A percentile compares a stretch with the other conserved stretches of the same genome.
These are phyloP conservation scores for Hypsizygus marmoreus DNA, from an alignment of 768 basidiomycete genomes.

Conservation along the genomic window DNA sequence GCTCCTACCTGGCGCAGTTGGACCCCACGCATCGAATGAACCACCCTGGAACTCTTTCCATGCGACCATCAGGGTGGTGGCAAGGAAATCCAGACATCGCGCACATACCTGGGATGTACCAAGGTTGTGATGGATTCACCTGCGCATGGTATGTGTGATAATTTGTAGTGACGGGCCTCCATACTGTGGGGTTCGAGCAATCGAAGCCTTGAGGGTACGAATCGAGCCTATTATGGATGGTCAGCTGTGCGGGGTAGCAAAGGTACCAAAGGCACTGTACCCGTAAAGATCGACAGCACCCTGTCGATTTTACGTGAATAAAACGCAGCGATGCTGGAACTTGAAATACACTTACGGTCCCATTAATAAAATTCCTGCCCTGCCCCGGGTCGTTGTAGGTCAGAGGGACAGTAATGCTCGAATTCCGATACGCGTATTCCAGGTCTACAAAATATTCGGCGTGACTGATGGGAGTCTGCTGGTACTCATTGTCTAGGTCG, in stretches of 20 bases:
- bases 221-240: slow-evolving; percentile 45
- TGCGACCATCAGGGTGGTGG: no score
- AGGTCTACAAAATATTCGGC: slow-evolving; percentile 67
- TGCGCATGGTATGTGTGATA: slow-evolving; percentile 65
- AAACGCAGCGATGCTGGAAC: not conserved
- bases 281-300: slow-evolving; percentile 80
- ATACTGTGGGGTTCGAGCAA: slow-evolving; percentile 69
- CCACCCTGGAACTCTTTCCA: slow-evolving; percentile 66
- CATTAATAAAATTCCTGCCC: slow-evolving; percentile 65
- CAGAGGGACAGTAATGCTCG: slow-evolving; percentile 65
- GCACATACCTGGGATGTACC: slow-evolving; percentile 67
- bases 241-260: not conserved
- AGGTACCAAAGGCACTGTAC: slow-evolving; percentile 29
- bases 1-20: slow-evolving; percentile 59
- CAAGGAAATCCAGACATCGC: no score
- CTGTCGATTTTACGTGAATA: slow-evolving; percentile 27
- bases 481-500: slow-evolving; percentile 81
- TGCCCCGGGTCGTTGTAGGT: slow-evolving; percentile 74
- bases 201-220: slow-evolving; percentile 81
- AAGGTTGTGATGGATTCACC: slow-evolving; percentile 57
- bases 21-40: slow-evolving; percentile 82
- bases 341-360: slow-evolving; percentile 47
- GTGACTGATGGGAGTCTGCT: slow-evolving; percentile 45
- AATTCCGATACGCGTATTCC: slow-evolving; percentile 53
- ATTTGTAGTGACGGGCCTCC: slow-evolving; percentile 64